Conservation (phyloP, 2,329 filamentous ascomycete genomes). For the Huntiella omanensis region DNA sequence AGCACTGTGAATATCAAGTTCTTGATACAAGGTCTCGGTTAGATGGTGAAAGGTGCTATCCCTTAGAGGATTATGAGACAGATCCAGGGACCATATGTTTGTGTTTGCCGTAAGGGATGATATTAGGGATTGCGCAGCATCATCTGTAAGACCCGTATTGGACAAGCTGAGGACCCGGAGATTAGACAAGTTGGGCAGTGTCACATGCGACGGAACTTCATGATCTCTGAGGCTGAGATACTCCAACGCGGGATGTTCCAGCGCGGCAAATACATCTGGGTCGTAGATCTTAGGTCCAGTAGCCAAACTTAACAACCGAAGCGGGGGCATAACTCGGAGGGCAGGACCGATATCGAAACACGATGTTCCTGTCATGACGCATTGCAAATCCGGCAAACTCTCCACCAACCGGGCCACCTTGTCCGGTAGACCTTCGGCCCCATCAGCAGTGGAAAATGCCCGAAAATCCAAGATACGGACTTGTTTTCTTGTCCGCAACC, state of each 20-base stretch:
- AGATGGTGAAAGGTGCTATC: constrained; percentile 19
- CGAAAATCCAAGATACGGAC: constrained; percentile 7
- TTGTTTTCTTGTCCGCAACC: not conserved
- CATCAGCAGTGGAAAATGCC: constrained; percentile 3
- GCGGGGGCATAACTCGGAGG: not conserved
- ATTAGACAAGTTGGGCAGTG: constrained; percentile 17
- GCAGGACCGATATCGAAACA: constrained; percentile 5
- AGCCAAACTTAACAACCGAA: constrained; percentile 1
- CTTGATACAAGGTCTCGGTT: not conserved
- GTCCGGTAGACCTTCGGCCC: not conserved
- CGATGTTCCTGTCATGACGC: not conserved
- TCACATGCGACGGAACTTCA: too few species aligned
- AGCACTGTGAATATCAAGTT: constrained; percentile 6
- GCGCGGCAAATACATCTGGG: not conserved
- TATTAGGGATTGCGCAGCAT: too few species aligned
- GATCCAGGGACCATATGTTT: constrained; percentile 38
- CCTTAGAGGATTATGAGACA: constrained; percentile 32
- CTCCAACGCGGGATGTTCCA: too few species aligned
- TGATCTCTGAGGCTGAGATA: too few species aligned
- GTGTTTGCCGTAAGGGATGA: constrained; percentile 9
- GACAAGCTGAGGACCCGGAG: constrained; percentile 32
- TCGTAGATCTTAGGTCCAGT: not conserved
- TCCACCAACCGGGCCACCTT: constrained; percentile 1
- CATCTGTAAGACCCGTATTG: constrained; percentile 23
- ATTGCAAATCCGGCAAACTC: constrained; percentile 6